Evolutionary conservation across 106 monocot species (phyloP).

Genomic region (Xerophyta viscosa): DNA sequence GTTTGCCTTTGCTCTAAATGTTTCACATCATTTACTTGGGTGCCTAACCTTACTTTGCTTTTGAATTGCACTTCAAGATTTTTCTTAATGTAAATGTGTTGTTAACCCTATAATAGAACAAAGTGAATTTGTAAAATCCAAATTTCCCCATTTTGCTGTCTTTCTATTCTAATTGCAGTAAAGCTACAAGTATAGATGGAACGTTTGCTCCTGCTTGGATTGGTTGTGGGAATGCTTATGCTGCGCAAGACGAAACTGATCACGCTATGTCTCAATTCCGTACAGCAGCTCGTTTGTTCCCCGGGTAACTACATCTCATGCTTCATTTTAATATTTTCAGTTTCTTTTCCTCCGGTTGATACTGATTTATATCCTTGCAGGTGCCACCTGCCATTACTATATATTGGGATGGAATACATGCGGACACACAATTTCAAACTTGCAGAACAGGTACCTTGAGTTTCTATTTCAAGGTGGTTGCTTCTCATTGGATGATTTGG

Average conservation of each 20-base stretch:
- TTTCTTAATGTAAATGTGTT: no score
- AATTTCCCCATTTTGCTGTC: no score
- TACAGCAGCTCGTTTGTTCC: slow-evolving; percentile 88
- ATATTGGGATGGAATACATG: slow-evolving; percentile 97
- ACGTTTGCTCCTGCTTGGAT: slow-evolving; percentile 96
- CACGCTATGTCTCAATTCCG: slow-evolving; percentile 92
- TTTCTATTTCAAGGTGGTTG: background rate
- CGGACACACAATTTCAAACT: slow-evolving; percentile 95
- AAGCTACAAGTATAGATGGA: slow-evolving; percentile 79
- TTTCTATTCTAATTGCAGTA: slow-evolving; percentile 34
- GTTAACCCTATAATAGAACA: no score
- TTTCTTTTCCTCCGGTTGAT: no score
- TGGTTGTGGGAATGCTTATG: slow-evolving; percentile 77
- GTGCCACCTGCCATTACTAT: slow-evolving; percentile 68
- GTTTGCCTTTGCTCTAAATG: no score
- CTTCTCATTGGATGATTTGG: background rate
- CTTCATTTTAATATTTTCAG: no score
- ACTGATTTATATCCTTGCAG: no score
- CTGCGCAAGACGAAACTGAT: slow-evolving; percentile 83
- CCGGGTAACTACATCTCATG: slow-evolving; percentile 43
- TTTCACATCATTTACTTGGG: no score
- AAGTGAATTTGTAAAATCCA: no score
- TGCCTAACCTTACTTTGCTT: no score
- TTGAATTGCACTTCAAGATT: no score
- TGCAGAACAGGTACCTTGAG: slow-evolving; percentile 72